phyloP scores from a whole-genome alignment of 306 rosid species.

The Arachis stenosperma region DNA sequence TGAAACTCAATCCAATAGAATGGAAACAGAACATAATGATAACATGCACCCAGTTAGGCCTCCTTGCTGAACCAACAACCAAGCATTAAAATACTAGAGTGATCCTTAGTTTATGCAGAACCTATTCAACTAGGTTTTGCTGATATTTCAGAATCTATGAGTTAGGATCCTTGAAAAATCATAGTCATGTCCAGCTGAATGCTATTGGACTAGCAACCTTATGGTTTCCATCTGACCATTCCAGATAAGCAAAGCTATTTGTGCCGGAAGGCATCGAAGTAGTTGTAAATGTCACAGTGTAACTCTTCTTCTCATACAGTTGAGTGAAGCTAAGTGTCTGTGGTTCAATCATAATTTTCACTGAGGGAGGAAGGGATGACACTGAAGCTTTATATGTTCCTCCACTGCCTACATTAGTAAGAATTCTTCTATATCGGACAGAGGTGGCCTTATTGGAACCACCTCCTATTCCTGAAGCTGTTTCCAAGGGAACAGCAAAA shows the following conservation, averaged over 20 bases:
- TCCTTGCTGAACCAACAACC: slow-evolving; percentile 3
- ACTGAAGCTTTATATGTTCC: slow-evolving; percentile 63
- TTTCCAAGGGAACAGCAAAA: slow-evolving; percentile 73
- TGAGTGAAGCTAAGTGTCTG: slow-evolving; percentile 54
- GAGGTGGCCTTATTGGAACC: slow-evolving; percentile 50
- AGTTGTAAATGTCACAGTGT: slow-evolving; percentile 64
- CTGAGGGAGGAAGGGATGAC: slow-evolving; percentile 46
- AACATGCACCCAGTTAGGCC: slow-evolving; percentile 22
- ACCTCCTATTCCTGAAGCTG: slow-evolving; percentile 68
- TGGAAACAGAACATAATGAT: slow-evolving; percentile 13
- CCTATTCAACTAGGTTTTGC: not conserved
- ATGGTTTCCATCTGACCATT: slow-evolving; percentile 86
- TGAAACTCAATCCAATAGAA: not conserved
- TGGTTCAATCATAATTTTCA: slow-evolving; percentile 75
- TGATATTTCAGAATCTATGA: not conserved
- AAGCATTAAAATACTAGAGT: not conserved
- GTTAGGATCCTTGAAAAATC: slow-evolving; percentile 4
- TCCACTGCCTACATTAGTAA: slow-evolving; percentile 79
- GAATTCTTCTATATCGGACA: slow-evolving; percentile 58
- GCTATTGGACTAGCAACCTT: slow-evolving; percentile 76
- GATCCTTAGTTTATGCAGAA: not conserved
- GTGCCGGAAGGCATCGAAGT: slow-evolving; percentile 75
- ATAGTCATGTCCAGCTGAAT: slow-evolving; percentile 65
- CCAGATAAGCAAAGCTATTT: slow-evolving; percentile 62
- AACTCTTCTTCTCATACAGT: slow-evolving; percentile 68